These are phyloP conservation scores for Podosphaera leucotricha DNA, from an alignment of 2,329 filamentous ascomycete genomes.

Conservation along the genomic window DNA sequence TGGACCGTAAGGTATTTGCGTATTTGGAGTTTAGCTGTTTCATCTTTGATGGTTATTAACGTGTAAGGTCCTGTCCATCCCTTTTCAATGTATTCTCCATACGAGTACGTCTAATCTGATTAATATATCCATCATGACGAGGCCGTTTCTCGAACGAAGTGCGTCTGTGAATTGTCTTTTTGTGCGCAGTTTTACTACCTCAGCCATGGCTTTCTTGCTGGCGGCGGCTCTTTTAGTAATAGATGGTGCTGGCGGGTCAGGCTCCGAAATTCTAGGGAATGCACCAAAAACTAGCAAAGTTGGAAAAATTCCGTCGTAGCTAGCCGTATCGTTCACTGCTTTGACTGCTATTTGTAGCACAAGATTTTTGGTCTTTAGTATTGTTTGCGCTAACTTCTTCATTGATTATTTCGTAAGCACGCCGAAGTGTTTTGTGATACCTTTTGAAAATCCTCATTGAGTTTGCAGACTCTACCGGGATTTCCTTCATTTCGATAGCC, in stretches of 20 bases:
- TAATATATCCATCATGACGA: background rate
- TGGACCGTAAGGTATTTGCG: background rate
- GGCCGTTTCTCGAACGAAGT: slow-evolving; percentile 1
- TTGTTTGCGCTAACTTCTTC: background rate
- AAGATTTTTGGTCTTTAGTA: background rate
- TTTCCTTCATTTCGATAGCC: background rate
- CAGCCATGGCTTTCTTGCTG: slow-evolving; percentile 2
- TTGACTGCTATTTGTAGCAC: background rate
- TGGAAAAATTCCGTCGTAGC: background rate
- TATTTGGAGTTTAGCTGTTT: background rate
- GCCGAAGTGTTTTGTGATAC: background rate
- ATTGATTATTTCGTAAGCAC: background rate
- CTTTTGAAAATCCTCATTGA: background rate
- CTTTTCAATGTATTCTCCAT: slow-evolving; percentile 1
- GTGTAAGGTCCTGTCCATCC: background rate
- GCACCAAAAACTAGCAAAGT: background rate
- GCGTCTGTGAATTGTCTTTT: slow-evolving; percentile 1
- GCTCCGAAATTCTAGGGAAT: background rate
- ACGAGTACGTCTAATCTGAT: slow-evolving; percentile 2
- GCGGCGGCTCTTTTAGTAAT: background rate
- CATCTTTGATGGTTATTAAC: background rate
- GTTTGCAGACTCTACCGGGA: background rate
- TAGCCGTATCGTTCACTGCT: background rate
- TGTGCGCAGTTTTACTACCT: slow-evolving; percentile 1
- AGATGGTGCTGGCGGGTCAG: background rate